These are phyloP conservation scores for Fomitiporia mediterranea DNA, from an alignment of 1,284 basidiomycete genomes.

Conservation along the genomic window DNA sequence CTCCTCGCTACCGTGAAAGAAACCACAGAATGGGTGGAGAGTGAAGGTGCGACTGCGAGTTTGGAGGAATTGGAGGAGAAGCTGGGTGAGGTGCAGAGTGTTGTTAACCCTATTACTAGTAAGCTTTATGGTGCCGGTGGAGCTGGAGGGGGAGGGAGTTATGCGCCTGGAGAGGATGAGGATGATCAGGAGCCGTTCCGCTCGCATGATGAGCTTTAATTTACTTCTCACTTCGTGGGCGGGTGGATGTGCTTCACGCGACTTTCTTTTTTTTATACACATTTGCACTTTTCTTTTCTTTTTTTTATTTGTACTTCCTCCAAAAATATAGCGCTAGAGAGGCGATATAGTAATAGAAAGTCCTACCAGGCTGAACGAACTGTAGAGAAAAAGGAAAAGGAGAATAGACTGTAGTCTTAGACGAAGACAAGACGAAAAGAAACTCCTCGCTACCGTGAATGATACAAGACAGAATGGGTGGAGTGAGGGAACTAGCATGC, in stretches of 20 bases:
- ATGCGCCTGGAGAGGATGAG: constrained; percentile 33
- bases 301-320: background rate
- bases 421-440: too few species aligned
- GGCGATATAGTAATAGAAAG: too few species aligned
- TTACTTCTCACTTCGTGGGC: background rate
- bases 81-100: constrained; percentile 68
- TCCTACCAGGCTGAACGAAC: too few species aligned
- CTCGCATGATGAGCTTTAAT: constrained; percentile 65
- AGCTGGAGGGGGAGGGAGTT: constrained; percentile 23
- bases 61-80: constrained; percentile 93
- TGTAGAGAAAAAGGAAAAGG: too few species aligned
- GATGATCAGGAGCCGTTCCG: constrained; percentile 55
- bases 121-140: constrained; percentile 65
- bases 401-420: too few species aligned
- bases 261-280: too few species aligned
- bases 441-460: too few species aligned
- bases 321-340: too few species aligned
- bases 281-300: background rate
- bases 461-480: too few species aligned
- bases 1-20: constrained; percentile 84
- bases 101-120: constrained; percentile 72
- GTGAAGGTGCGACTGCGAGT: constrained; percentile 69
- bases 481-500: too few species aligned
- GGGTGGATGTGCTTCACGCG: too few species aligned
- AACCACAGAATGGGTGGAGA: constrained; percentile 87